Evolutionary conservation across 1,284 basidiomycete species (phyloP).

Genomic region (Fomes fomentarius): DNA sequence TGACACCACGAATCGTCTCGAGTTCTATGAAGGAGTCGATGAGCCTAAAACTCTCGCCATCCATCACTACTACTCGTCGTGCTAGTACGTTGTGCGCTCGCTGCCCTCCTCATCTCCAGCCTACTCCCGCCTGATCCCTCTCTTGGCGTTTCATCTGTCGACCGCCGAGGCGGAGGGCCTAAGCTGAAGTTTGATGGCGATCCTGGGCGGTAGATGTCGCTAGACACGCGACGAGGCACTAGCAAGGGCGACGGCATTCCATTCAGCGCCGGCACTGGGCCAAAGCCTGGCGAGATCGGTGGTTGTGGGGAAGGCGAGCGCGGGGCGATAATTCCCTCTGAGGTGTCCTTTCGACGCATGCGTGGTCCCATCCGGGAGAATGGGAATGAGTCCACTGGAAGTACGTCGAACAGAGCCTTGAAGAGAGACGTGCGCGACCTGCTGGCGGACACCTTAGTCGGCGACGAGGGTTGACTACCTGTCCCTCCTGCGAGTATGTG

Average conservation of each 20-base stretch:
- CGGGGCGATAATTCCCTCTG: constrained; percentile 40
- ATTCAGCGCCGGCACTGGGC: constrained; percentile 28
- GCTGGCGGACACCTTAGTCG: constrained; percentile 19
- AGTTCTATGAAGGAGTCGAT: no score
- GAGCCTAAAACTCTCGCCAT: constrained; percentile 6
- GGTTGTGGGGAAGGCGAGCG: constrained; percentile 27
- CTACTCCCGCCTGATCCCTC: constrained; percentile 17
- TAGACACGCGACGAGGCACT: constrained; percentile 26
- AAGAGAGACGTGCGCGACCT: constrained; percentile 35
- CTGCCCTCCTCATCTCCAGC: constrained; percentile 31
- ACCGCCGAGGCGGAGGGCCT: constrained; percentile 26
- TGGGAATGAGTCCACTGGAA: constrained; percentile 34
- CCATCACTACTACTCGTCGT: constrained; percentile 1
- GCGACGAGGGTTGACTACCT: constrained; percentile 27
- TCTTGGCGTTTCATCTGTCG: constrained; percentile 11
- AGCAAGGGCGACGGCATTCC: constrained; percentile 28
- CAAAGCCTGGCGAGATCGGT: constrained; percentile 23
- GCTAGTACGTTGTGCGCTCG: constrained; percentile 18
- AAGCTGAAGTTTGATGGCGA: constrained; percentile 22
- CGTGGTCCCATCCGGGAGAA: constrained; percentile 33
- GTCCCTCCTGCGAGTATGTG: not conserved
- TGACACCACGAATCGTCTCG: no score
- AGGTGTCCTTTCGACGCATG: constrained; percentile 28
- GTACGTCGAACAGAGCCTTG: constrained; percentile 35
- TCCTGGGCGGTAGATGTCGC: constrained; percentile 20